These are phyloP conservation scores for Lithospermum erythrorhizon DNA, from an alignment of 257 asterid species.

Conservation along the genomic window DNA sequence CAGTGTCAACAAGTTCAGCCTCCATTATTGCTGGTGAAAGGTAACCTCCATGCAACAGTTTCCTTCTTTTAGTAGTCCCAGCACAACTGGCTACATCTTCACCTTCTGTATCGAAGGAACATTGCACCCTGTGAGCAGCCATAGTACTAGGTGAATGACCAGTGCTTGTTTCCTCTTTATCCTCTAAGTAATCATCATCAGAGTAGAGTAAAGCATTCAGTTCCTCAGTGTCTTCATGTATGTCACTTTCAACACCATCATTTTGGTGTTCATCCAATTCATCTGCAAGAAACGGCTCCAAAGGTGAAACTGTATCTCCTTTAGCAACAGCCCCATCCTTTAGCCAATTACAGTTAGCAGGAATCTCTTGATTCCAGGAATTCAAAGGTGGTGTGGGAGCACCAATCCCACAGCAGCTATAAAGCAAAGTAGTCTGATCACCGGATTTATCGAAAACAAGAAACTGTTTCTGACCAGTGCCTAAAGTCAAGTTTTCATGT, in stretches of 20 bases:
- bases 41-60: slow-evolving; percentile 26
- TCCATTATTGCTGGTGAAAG: slow-evolving; percentile 8
- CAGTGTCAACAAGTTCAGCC: slow-evolving; percentile 8
- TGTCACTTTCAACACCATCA: slow-evolving; percentile 33
- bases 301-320: slow-evolving; percentile 15
- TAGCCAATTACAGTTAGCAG: slow-evolving; percentile 13
- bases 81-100: slow-evolving; percentile 63
- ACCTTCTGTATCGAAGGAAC: slow-evolving; percentile 28
- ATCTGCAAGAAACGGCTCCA: slow-evolving; percentile 14
- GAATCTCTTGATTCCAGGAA: slow-evolving; percentile 25
- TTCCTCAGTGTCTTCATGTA: slow-evolving; percentile 83
- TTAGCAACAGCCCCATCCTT: slow-evolving; percentile 22
- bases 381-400: slow-evolving; percentile 24
- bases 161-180: slow-evolving; percentile 75
- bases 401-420: slow-evolving; percentile 35
- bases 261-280: slow-evolving; percentile 27
- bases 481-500: slow-evolving; percentile 14
- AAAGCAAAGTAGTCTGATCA: slow-evolving; percentile 51
- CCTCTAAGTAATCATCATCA: slow-evolving; percentile 45
- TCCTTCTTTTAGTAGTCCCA: slow-evolving; percentile 42
- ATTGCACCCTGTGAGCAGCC: slow-evolving; percentile 33
- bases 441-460: slow-evolving; percentile 81
- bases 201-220: slow-evolving; percentile 73
- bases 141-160: slow-evolving; percentile 88
- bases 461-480: slow-evolving; percentile 37